A percentile compares a stretch with the other conserved stretches of the same genome.
Evolutionary conservation across 768 basidiomycete genomes (phyloP).

Genomic region (Xanthoconium stramineum): DNA sequence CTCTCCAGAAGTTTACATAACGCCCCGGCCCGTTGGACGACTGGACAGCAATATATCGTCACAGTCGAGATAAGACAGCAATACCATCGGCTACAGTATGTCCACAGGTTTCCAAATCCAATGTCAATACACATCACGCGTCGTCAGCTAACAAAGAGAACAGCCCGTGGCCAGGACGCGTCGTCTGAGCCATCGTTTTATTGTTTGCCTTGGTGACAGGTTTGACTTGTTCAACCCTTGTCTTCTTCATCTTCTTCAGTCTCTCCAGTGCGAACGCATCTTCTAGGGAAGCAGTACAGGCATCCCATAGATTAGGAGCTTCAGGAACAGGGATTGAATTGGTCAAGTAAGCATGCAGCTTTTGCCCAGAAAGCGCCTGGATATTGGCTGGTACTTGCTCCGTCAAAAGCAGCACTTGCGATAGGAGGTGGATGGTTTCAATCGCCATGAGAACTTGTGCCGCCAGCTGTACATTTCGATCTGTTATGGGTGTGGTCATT

Average conservation of each 20-base stretch:
- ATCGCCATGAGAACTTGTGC: slow-evolving; percentile 61
- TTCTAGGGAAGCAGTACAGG: slow-evolving; percentile 44
- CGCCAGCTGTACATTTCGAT: slow-evolving; percentile 64
- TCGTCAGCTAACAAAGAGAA: slow-evolving; percentile 44
- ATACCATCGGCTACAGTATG: neutral
- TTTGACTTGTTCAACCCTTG: slow-evolving; percentile 18
- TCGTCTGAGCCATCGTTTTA: slow-evolving; percentile 5
- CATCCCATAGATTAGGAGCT: slow-evolving; percentile 42
- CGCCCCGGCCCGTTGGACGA: too few relatives aligned
- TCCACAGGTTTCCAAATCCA: neutral
- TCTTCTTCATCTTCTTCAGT: slow-evolving; percentile 43
- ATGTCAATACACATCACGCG: slow-evolving; percentile 27
- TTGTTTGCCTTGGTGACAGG: slow-evolving; percentile 22
- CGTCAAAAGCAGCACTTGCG: slow-evolving; percentile 58
- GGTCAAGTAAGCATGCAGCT: slow-evolving; percentile 55
- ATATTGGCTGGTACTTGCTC: slow-evolving; percentile 44
- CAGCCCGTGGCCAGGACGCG: slow-evolving; percentile 15
- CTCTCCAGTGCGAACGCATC: slow-evolving; percentile 48
- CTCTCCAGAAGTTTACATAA: too few relatives aligned
- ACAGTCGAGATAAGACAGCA: neutral
- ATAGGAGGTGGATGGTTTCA: slow-evolving; percentile 57
- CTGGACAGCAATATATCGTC: neutral
- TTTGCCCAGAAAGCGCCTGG: slow-evolving; percentile 54
- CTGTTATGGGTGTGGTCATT: slow-evolving; percentile 34
- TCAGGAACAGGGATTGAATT: slow-evolving; percentile 19